Evolutionary conservation across 768 basidiomycete species (phyloP), one percentile per base, ranked within the genome.

Genomic region (Termitomyces sp.): DNA sequence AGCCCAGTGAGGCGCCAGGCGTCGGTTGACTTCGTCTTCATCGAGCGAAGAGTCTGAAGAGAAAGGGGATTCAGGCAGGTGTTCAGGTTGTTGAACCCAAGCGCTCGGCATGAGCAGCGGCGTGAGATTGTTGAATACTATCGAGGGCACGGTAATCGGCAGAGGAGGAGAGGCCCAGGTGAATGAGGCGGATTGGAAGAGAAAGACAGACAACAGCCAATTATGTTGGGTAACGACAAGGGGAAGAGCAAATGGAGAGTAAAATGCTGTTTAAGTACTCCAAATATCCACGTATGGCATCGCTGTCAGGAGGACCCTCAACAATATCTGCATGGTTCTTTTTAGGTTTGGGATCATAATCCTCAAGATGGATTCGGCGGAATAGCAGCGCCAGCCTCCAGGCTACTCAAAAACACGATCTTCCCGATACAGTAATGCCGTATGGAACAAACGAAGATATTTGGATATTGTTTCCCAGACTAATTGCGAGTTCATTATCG

Each of bases 1-100:
- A 36, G 75, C 73, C 89, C 89, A 91, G 62, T 79, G 73, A 3
- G 88, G 88, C 20, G 72, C 72, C 37, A 86, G 59, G 50, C 88
- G 85, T 20, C 67, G 64, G 64, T 91, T 88, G 55, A 78, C 70
- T 57, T 84, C 78, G 55, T 88, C 86, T 53, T 82, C 79, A 59
- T 82, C 80, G 51, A 81, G 61, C 13, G 84, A 84, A 15, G 80
- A 81, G 37, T 72, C 69, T 4, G 83, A 81, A 18, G 78, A 79
- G 2, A 75, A 69, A 10, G 79, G 71, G 34, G 79, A 77, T 15
- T 72, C 71, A 1, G 76, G 72, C 52, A 61, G 56, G 36, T 54
- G 47, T 26, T 69, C 68, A 51, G 51, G 58, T 51, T 70, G 66
- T 31, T 64, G 60, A 48, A 65, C 65, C 68, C 67, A 70, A 51